phyloP scores from a whole-genome alignment of 2,329 filamentous ascomycete species.

The Aspergillus sp. region DNA sequence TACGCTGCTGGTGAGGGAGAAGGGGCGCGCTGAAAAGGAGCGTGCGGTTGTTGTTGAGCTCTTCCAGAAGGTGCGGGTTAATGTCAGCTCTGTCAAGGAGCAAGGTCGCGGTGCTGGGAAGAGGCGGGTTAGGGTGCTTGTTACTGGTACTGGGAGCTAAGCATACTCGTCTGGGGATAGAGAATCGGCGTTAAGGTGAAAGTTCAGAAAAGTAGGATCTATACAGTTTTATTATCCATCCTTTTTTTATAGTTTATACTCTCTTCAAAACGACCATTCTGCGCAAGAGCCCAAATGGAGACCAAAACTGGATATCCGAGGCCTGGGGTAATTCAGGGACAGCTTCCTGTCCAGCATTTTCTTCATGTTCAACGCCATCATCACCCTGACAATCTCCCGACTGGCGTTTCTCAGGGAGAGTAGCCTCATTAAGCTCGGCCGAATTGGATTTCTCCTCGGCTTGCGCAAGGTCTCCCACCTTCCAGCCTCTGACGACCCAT shows the following conservation, averaged over 20 bases:
- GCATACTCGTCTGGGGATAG: no score
- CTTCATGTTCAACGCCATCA: background rate
- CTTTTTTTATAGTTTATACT: constrained; percentile 15
- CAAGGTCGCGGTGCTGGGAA: constrained; percentile 76
- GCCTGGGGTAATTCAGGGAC: background rate
- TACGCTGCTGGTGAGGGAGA: constrained; percentile 53
- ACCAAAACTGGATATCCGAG: constrained; percentile 13
- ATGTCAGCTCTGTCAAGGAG: constrained; percentile 86
- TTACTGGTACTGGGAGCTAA: constrained; percentile 21
- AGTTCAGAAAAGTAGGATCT: no score
- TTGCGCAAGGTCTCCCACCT: constrained; percentile 13
- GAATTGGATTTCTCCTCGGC: background rate
- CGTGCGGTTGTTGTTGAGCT: constrained; percentile 56
- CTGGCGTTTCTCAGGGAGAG: constrained; percentile 6
- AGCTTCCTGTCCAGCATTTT: background rate
- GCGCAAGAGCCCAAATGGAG: constrained; percentile 17
- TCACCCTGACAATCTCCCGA: background rate
- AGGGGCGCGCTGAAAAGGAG: constrained; percentile 32
- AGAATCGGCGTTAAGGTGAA: no score
- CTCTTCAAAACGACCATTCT: constrained; percentile 22
- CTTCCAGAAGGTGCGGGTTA: constrained; percentile 84
- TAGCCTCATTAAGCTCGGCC: background rate
- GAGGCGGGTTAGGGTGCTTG: constrained; percentile 50
- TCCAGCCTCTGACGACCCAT: constrained; percentile 34
- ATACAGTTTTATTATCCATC: constrained; percentile 1